Evolutionary conservation across 2,329 filamentous ascomycete species (phyloP).

Genomic region (Stylonectria norvegica): DNA sequence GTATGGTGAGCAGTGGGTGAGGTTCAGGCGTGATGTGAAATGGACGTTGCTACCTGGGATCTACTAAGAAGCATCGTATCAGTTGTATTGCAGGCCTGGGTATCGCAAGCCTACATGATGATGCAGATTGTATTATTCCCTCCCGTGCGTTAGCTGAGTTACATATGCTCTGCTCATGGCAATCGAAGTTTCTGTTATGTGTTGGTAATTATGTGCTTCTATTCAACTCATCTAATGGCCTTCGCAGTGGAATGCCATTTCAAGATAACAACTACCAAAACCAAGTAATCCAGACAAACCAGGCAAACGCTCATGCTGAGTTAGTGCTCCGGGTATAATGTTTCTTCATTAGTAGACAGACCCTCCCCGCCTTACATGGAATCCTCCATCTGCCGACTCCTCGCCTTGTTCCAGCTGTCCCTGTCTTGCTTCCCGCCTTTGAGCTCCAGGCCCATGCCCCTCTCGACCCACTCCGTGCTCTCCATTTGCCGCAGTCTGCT

Average conservation of each 20-base stretch:
- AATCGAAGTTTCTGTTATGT: too few species aligned
- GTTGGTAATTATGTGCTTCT: too few species aligned
- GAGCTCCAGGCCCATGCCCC: slow-evolving; percentile 65
- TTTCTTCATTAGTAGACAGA: slow-evolving; percentile 12
- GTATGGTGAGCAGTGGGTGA: slow-evolving; percentile 39
- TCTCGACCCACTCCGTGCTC: slow-evolving; percentile 89
- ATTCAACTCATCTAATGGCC: too few species aligned
- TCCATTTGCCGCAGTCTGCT: slow-evolving; percentile 89
- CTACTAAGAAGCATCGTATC: slow-evolving; percentile 31
- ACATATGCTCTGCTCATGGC: too few species aligned
- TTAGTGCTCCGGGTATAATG: slow-evolving; percentile 29
- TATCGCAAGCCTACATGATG: too few species aligned
- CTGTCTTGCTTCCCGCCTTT: slow-evolving; percentile 62
- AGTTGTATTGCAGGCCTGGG: too few species aligned
- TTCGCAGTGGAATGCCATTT: too few species aligned
- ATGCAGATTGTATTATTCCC: too few species aligned
- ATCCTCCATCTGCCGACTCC: slow-evolving; percentile 66
- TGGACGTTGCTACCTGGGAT: slow-evolving; percentile 37
- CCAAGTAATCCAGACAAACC: slow-evolving; percentile 20
- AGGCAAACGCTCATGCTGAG: slow-evolving; percentile 27
- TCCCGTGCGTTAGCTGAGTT: too few species aligned
- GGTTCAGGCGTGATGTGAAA: slow-evolving; percentile 37
- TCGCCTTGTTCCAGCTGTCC: slow-evolving; percentile 62
- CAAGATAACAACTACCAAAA: slow-evolving; percentile 13
- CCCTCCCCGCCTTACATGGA: slow-evolving; percentile 50